Evolutionary conservation across 2,329 filamentous ascomycete species (phyloP).

Genomic region (Penicillium fuscoglaucum): DNA sequence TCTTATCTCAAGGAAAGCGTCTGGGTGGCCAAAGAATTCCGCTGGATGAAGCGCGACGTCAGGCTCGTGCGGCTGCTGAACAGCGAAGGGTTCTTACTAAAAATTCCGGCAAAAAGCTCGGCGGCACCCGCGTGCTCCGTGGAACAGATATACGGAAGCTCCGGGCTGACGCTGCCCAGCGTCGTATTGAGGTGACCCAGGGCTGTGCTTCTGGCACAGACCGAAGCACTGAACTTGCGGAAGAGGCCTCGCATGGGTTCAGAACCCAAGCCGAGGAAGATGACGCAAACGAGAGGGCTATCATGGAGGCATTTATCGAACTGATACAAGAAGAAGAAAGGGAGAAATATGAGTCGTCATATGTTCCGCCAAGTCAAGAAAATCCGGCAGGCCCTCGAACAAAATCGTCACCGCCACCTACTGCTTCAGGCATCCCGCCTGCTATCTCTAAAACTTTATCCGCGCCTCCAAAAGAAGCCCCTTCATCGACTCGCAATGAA

Average conservation of each 20-base stretch:
- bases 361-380: conserved; percentile 54
- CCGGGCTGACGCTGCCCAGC: conserved; percentile 70
- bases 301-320: conserved; percentile 82
- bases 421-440: conserved; percentile 25
- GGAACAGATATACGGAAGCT: conserved; percentile 70
- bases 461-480: background rate
- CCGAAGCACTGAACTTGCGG: conserved; percentile 64
- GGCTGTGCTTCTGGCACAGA: conserved; percentile 75
- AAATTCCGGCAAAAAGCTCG: conserved; percentile 70
- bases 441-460: conserved; percentile 17
- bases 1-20: conserved; percentile 71
- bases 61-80: conserved; percentile 73
- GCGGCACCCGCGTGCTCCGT: conserved; percentile 58
- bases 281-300: conserved; percentile 82
- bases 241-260: conserved; percentile 72
- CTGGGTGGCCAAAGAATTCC: conserved; percentile 70
- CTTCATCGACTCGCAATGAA: conserved; percentile 6
- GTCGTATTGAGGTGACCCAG: conserved; percentile 64
- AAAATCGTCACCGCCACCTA: conserved; percentile 43
- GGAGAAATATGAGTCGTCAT: conserved; percentile 59
- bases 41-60: conserved; percentile 69
- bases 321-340: conserved; percentile 77
- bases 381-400: conserved; percentile 52
- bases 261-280: conserved; percentile 83
- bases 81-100: conserved; percentile 60